Evolutionary conservation across 1,284 basidiomycete genomes (phyloP).

Genomic region (Stereum hirsutum): DNA sequence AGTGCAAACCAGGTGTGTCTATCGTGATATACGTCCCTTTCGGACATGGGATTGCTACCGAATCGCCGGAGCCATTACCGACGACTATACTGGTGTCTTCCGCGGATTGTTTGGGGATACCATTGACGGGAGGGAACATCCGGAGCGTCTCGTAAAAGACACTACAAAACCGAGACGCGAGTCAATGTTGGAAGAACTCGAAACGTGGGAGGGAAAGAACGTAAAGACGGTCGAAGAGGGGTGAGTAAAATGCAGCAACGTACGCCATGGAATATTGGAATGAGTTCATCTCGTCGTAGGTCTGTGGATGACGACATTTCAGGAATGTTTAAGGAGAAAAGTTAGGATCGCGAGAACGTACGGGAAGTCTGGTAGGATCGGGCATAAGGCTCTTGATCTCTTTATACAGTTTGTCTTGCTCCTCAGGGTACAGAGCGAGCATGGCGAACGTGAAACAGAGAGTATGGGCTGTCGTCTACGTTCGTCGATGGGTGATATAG

Average conservation of each 20-base stretch:
- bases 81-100: conserved; percentile 35
- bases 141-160: conserved; percentile 50
- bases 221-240: background rate
- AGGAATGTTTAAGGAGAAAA: too few relatives aligned
- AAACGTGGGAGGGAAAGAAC: background rate
- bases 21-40: conserved; percentile 20
- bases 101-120: conserved; percentile 38
- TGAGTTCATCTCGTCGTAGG: conserved; percentile 41
- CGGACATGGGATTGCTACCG: conserved; percentile 30
- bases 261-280: conserved; percentile 38
- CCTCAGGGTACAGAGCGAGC: conserved; percentile 44
- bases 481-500: too few relatives aligned
- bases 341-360: conserved; percentile 15
- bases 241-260: too few relatives aligned
- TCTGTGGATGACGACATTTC: conserved; percentile 25
- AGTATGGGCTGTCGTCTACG: conserved; percentile 41
- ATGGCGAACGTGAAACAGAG: conserved; percentile 47
- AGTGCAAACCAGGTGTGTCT: conserved; percentile 10
- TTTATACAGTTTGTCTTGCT: conserved; percentile 50
- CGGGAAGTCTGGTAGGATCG: conserved; percentile 29
- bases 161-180: conserved; percentile 27
- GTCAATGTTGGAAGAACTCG: background rate
- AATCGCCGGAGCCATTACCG: conserved; percentile 25
- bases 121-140: conserved; percentile 39
- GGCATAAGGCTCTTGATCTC: conserved; percentile 36